phyloP scores from a whole-genome alignment of 208 protist species.

The Leishmania turanica region DNA sequence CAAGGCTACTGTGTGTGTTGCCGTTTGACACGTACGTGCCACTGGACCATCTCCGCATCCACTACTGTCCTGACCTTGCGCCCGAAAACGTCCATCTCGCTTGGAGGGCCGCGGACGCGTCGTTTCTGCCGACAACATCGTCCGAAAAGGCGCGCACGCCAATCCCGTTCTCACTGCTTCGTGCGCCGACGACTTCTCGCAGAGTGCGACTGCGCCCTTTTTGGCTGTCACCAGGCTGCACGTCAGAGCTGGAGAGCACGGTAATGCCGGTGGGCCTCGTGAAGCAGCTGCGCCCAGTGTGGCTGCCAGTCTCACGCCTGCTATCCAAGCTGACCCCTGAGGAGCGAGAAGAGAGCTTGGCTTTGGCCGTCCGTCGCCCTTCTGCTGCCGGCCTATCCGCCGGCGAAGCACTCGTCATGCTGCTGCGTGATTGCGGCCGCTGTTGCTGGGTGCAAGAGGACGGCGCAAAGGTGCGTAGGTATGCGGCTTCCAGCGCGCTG shows the following conservation, averaged over 20 bases:
- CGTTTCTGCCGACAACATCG: not conserved
- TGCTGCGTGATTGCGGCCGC: conserved; percentile 44
- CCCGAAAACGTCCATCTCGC: not conserved
- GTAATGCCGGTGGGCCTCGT: conserved; percentile 33
- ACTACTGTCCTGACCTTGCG: conserved; percentile 2
- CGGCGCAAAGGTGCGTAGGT: conserved; percentile 45
- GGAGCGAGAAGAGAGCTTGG: conserved; percentile 16
- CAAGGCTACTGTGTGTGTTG: conserved; percentile 27
- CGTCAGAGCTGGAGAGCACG: conserved; percentile 34
- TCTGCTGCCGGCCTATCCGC: not conserved
- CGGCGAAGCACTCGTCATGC: conserved; percentile 21
- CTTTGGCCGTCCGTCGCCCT: conserved; percentile 22
- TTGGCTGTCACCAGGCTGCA: conserved; percentile 65
- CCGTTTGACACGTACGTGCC: conserved; percentile 22
- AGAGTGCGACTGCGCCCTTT: conserved; percentile 69
- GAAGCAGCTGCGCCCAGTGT: conserved; percentile 55
- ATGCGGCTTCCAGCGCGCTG: conserved; percentile 44
- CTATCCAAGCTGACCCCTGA: conserved; percentile 32
- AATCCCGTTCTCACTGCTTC: conserved; percentile 23
- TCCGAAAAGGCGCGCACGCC: not conserved
- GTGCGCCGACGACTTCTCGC: not conserved
- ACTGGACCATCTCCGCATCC: not conserved
- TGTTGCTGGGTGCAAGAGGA: conserved; percentile 60
- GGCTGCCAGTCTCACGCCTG: conserved; percentile 51
- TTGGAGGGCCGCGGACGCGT: conserved; percentile 14